A percentile compares a stretch with the other conserved stretches of the same genome.
These are phyloP conservation scores for Lolium rigidum DNA, from an alignment of 176 grass and related monocot genomes.

Conservation along the genomic window DNA sequence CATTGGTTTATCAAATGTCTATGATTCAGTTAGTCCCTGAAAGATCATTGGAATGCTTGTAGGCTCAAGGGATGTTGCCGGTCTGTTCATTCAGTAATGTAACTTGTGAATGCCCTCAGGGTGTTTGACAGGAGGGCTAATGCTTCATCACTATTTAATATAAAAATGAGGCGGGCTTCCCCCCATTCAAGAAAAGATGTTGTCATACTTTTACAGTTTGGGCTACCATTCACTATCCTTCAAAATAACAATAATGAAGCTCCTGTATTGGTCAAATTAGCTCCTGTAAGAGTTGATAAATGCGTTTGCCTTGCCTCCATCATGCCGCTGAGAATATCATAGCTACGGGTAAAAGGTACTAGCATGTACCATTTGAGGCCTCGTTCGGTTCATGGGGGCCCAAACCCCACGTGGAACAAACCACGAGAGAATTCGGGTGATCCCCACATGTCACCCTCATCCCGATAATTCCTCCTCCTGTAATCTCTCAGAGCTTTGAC, in stretches of 20 bases:
- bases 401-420: too few species aligned
- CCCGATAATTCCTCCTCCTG: too few species aligned
- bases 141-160: background rate
- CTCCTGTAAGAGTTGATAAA: background rate
- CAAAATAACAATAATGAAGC: too few species aligned
- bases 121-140: background rate
- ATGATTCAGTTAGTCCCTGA: slow-evolving; percentile 1
- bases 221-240: background rate
- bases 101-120: background rate
- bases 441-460: too few species aligned
- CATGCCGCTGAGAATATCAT: background rate
- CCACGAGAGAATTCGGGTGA: too few species aligned
- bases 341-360: background rate
- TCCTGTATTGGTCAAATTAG: background rate
- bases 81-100: background rate
- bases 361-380: background rate
- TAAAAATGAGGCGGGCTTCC: background rate
- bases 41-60: background rate
- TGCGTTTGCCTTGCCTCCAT: slow-evolving; percentile 2
- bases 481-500: too few species aligned
- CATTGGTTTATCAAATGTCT: background rate
- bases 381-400: too few species aligned
- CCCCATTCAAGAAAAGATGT: background rate
- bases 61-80: too few species aligned
- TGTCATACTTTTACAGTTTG: background rate